phyloP scores from a whole-genome alignment of 257 asterid genomes.

The Gentiana macrophylla region DNA sequence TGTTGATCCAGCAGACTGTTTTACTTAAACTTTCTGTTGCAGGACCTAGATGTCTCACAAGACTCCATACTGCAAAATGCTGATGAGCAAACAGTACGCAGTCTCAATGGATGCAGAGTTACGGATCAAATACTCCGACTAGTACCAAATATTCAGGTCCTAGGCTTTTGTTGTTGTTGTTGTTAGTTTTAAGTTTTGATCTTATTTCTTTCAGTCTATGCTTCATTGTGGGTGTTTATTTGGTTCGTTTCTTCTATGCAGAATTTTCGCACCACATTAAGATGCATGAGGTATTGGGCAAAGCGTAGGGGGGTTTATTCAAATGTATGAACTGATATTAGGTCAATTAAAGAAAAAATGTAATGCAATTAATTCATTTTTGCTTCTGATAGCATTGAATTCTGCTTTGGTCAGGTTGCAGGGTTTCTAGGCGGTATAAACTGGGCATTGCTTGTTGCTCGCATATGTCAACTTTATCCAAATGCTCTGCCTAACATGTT shows the following conservation, averaged over 20 bases:
- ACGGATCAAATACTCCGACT: constrained; percentile 67
- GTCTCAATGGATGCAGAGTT: constrained; percentile 88
- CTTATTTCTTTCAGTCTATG: background rate
- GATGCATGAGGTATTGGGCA: constrained; percentile 36
- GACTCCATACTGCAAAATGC: constrained; percentile 77
- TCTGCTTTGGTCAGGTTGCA: constrained; percentile 21
- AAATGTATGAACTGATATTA: constrained; percentile 15
- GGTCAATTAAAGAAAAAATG: background rate
- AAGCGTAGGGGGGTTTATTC: constrained; percentile 37
- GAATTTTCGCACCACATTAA: constrained; percentile 33
- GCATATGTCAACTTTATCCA: constrained; percentile 36
- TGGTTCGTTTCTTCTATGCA: constrained; percentile 6
- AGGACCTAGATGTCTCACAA: constrained; percentile 73
- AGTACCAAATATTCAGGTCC: constrained; percentile 84
- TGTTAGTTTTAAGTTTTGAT: background rate
- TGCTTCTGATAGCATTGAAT: background rate
- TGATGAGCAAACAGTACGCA: constrained; percentile 81
- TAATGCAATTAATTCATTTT: background rate
- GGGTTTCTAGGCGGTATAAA: constrained; percentile 36
- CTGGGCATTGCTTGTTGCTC: constrained; percentile 36
- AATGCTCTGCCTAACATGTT: constrained; percentile 34
- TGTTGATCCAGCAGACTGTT: background rate
- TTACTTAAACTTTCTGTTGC: constrained; percentile 6
- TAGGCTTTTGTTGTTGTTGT: background rate
- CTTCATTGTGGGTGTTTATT: background rate